phyloP scores from a whole-genome alignment of 768 basidiomycete genomes.

The Mycena galopus region DNA sequence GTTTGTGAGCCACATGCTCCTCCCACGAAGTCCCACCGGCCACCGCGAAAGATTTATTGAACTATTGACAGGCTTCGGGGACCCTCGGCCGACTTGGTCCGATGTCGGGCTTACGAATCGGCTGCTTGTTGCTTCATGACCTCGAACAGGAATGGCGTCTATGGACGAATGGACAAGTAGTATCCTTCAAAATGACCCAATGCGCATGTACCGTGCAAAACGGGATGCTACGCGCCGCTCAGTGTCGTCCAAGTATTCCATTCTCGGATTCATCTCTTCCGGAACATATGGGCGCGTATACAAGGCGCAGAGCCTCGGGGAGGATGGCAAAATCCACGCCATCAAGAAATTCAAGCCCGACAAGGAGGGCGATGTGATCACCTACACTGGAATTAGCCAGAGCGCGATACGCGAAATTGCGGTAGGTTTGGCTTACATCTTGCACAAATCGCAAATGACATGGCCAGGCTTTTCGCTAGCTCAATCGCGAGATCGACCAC shows the following conservation, averaged over 20 bases:
- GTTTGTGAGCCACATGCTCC: too few species aligned
- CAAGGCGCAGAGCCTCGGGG: constrained; percentile 88
- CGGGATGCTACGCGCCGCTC: constrained; percentile 76
- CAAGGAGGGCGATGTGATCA: constrained; percentile 96
- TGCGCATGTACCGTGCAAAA: constrained; percentile 87
- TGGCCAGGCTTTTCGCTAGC: constrained; percentile 54
- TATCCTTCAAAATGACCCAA: constrained; percentile 78
- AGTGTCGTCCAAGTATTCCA: constrained; percentile 87
- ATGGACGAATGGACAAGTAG: constrained; percentile 53
- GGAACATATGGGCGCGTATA: constrained; percentile 99
- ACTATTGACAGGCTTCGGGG: too few species aligned
- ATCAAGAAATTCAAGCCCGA: constrained; percentile 99
- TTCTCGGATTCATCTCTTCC: constrained; percentile 97
- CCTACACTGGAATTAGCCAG: constrained; percentile 98
- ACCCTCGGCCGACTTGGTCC: too few species aligned
- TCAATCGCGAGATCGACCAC: constrained; percentile 91
- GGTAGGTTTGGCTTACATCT: constrained; percentile 59
- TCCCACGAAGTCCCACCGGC: too few species aligned
- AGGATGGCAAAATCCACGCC: constrained; percentile 82
- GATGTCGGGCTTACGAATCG: too few species aligned
- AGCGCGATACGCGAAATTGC: constrained; percentile 98
- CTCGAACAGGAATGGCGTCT: too few species aligned
- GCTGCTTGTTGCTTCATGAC: too few species aligned
- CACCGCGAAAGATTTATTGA: too few species aligned
- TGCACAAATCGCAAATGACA: neutral